These are phyloP conservation scores for Cladobotryum protrusum DNA, from an alignment of 2,329 filamentous ascomycete genomes.

Conservation along the genomic window DNA sequence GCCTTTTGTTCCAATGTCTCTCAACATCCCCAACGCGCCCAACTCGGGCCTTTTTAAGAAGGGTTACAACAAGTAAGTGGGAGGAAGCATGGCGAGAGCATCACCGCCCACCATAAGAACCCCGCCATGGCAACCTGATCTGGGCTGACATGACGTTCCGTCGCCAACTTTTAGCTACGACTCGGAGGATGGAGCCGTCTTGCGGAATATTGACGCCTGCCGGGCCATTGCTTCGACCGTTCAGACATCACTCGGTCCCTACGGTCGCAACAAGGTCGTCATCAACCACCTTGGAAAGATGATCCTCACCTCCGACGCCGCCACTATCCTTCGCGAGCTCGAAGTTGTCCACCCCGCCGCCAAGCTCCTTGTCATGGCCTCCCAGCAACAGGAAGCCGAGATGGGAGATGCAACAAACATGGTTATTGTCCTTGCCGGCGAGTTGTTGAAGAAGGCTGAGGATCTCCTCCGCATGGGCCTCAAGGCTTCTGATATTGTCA, in stretches of 20 bases:
- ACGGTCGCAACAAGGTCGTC: conserved; percentile 98
- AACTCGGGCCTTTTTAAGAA: conserved; percentile 92
- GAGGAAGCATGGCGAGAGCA: background rate
- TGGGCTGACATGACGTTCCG: conserved; percentile 23
- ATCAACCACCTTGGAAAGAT: conserved; percentile 99
- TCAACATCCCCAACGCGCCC: conserved; percentile 90
- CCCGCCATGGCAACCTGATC: conserved; percentile 12
- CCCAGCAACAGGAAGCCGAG: conserved; percentile 97
- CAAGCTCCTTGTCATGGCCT: conserved; percentile 96
- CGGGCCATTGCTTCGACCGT: conserved; percentile 92
- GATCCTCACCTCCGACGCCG: conserved; percentile 96
- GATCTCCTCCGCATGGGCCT: conserved; percentile 93
- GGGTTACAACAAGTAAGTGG: conserved; percentile 85
- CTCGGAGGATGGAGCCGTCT: conserved; percentile 95
- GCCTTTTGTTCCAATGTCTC: conserved; percentile 62
- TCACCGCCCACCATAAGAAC: conserved; percentile 17
- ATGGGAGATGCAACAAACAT: conserved; percentile 98
- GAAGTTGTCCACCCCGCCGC: conserved; percentile 97
- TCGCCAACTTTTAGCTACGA: conserved; percentile 71
- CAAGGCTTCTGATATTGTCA: conserved; percentile 96
- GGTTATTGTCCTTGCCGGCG: conserved; percentile 91
- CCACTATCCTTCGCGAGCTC: conserved; percentile 93
- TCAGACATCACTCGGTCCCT: conserved; percentile 92
- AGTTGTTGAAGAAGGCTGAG: conserved; percentile 94
- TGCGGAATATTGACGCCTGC: conserved; percentile 98